Percentiles rank a stretch among this genome's conserved stretches.
These are phyloP conservation scores for Chondrus crispus DNA, from an alignment of 23 red algal genomes.

Conservation along the genomic window DNA sequence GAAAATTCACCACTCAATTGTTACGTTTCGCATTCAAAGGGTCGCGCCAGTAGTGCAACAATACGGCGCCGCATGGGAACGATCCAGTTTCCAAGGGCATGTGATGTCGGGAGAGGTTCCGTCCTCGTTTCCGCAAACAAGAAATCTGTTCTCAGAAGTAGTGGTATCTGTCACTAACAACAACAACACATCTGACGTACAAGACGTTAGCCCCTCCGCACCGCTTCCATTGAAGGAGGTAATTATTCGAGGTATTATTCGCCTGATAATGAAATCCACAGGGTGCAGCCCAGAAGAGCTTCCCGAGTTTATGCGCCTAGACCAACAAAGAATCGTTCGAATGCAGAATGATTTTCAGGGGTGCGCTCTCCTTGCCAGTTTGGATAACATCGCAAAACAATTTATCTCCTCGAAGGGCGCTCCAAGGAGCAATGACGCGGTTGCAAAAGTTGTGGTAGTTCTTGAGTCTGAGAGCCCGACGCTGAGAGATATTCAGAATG, in stretches of 20 bases:
- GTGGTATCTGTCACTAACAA: not conserved
- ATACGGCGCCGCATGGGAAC: conserved; percentile 39
- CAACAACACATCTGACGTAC: no score
- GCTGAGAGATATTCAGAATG: not conserved
- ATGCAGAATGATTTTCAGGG: conserved; percentile 61
- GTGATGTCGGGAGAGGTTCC: not conserved
- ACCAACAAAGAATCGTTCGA: conserved; percentile 13
- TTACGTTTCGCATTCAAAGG: conserved; percentile 25
- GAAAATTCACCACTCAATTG: not conserved
- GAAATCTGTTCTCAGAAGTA: not conserved
- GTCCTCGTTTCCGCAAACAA: not conserved
- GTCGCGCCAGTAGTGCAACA: conserved; percentile 41
- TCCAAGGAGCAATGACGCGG: not conserved
- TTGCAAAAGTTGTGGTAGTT: not conserved
- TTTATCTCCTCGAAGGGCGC: conserved; percentile 1
- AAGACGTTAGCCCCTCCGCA: no score
- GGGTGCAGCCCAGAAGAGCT: conserved; percentile 11
- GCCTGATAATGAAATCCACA: not conserved
- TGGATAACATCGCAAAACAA: conserved; percentile 24
- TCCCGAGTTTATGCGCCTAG: conserved; percentile 41
- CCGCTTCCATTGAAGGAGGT: not conserved
- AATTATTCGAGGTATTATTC: conserved; percentile 14
- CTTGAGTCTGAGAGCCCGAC: not conserved
- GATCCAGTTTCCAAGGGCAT: conserved; percentile 38
- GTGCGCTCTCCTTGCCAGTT: conserved; percentile 18